Conservation (phyloP, 1,284 basidiomycete species). For the Irpex rosettiformis region DNA sequence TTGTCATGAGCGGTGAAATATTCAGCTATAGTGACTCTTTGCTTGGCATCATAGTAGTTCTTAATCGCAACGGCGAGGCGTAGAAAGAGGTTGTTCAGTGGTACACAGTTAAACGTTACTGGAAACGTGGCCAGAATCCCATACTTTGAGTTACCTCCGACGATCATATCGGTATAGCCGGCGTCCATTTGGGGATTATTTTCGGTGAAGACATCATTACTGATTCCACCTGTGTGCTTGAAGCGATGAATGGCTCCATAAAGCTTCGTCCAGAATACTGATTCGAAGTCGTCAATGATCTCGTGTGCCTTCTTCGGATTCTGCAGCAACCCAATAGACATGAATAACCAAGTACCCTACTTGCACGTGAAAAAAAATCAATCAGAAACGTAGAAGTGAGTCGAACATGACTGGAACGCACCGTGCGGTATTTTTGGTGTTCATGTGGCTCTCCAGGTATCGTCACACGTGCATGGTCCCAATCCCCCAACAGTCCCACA, state of each 20-base stretch:
- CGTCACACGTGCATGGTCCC: background rate
- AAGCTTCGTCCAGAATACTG: background rate
- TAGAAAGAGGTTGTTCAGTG: background rate
- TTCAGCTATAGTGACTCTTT: background rate
- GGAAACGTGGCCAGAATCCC: background rate
- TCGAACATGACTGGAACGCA: no score
- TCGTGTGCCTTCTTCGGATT: background rate
- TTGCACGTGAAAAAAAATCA: background rate
- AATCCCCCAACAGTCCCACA: conserved; percentile 1
- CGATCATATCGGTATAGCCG: background rate
- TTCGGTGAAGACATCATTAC: background rate
- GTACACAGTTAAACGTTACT: background rate
- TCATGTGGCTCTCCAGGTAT: background rate
- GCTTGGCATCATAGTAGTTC: background rate
- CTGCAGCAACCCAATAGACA: background rate
- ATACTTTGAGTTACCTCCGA: background rate
- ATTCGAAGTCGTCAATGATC: background rate
- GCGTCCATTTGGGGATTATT: background rate
- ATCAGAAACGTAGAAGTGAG: background rate
- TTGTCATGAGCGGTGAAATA: no score
- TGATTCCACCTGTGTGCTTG: background rate
- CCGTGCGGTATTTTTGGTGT: background rate
- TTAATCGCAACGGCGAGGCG: background rate
- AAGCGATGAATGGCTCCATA: background rate
- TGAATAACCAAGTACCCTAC: conserved; percentile 2